Base-by-base conservation (phyloP, 805 yeast species). In the Starmerella davenportii region DNA sequence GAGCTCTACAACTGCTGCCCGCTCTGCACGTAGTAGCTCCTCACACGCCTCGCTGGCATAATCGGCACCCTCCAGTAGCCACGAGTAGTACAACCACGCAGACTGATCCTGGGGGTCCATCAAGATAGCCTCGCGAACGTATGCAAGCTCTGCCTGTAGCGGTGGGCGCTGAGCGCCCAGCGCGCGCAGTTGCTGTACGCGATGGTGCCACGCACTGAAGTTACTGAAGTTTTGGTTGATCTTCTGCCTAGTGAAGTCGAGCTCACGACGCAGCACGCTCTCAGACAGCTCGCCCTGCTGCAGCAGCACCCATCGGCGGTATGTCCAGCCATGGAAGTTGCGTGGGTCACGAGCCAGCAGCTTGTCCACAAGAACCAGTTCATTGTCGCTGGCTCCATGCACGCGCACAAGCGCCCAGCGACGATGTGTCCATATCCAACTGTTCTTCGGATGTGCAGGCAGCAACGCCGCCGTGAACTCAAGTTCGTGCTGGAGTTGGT, bases 401-500 rank as follows among this genome's bases (percentile, higher is more conserved):
- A 50, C 33, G 21, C 38, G 40, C 27, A 69, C 65, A 30, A 87
- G 57, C 33, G 79, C 68, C 96, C 98, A 90, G 9, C 69, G 60
- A 28, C 98, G 64, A 54, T 90, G 95, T 49, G 76, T 79, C 95
- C 96, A 90, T 11, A 90, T 75, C 95, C 96, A 90, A 53, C 90
- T 90, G 30, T 85, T 81, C 55, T 90, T 90, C 1, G 98, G 96
- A 47, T 59, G 75, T 40, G 64, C 58, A 39, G 69, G 69, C 48
- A 90, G 58, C 46, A 73, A 69, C 0, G 54, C 57, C 60, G 76
- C 63, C 1, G 74, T 65, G 51, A 80, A 73, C 19, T 57, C 46
- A 34, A 90, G 61, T 46, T 87, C 98, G 3, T 60, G 55, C 1
- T 63, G 62, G 32, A 77, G 60, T 32, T 44, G 51, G 23, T 32